Evolutionary conservation across 2,329 filamentous ascomycete species (phyloP).

Genomic region (Sporothrix pseudoabietina): DNA sequence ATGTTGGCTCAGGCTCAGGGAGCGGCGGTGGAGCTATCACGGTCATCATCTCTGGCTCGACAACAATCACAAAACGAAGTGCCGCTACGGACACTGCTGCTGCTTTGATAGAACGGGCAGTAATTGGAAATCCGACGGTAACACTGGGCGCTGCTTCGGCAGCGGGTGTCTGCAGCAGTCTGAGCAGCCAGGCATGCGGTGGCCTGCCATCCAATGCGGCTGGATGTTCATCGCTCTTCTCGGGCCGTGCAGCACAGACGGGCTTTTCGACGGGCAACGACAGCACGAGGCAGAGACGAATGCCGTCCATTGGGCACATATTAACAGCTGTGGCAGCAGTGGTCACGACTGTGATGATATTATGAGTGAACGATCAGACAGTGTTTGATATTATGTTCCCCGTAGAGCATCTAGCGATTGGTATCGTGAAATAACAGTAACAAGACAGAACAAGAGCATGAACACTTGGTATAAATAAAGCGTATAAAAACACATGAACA

Average conservation of each 20-base stretch:
- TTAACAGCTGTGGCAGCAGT: background rate
- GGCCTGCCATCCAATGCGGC: slow-evolving; percentile 32
- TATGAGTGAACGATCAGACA: background rate
- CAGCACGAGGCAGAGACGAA: background rate
- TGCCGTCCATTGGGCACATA: background rate
- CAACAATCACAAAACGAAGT: slow-evolving; percentile 41
- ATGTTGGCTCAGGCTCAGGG: slow-evolving; percentile 25
- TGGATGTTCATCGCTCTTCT: slow-evolving; percentile 27
- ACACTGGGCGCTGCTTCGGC: slow-evolving; percentile 26
- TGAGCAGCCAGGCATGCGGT: slow-evolving; percentile 34
- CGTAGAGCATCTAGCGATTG: background rate
- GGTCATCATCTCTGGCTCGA: slow-evolving; percentile 24
- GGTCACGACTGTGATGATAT: background rate
- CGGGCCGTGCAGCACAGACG: slow-evolving; percentile 14
- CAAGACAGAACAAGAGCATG: background rate
- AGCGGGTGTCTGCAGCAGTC: slow-evolving; percentile 36
- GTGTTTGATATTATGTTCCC: background rate
- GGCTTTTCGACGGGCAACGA: slow-evolving; percentile 19
- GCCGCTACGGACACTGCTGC: slow-evolving; percentile 55
- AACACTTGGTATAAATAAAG: background rate
- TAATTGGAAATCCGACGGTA: slow-evolving; percentile 30
- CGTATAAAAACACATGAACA: background rate
- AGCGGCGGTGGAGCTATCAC: slow-evolving; percentile 31
- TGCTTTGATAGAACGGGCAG: slow-evolving; percentile 32
- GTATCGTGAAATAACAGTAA: background rate